Evolutionary conservation across 208 protist species (phyloP), one percentile per base, ranked within the genome.

Genomic region (Wallacemonas collosoma): DNA sequence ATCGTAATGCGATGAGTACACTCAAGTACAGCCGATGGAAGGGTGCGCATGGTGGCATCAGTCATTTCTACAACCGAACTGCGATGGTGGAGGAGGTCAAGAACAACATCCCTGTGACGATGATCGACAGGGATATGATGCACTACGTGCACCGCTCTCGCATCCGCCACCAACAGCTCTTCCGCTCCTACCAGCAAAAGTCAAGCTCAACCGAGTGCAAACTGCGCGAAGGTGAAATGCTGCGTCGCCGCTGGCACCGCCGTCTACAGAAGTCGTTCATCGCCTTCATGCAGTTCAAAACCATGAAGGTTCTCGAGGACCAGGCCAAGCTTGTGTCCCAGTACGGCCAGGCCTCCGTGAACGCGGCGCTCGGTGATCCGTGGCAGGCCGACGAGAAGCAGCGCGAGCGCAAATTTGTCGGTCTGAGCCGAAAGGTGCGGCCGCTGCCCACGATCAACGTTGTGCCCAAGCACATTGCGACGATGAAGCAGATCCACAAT

Each of bases 401-500:
- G 9, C 79, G 79, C 14, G 81, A 90, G 40, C 69, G 85, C 9
- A 88, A 85, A 58, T 88, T 80, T 48, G 76, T 73, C 12, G 75
- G 68, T 35, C 68, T 96, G 39, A 77, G 76, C 54, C 83, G 92
- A 2, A 78, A 84, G 26, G 88, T 96, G 43, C 79, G 83, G 38
- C 72, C 81, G 38, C 81, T 94, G 40, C 89, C 89, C 47, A 80
- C 65, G 9, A 82, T 96, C 40, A 86, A 89, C 55, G 73, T 85
- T 40, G 88, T 95, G 72, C 89, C 89, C 47, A 94, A 95, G 68
- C 92, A 96, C 76, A 86, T 96, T 47, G 89, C 89, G 12, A 96
- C 92, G 14, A 94, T 94, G 89, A 96, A 95, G 80, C 92, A 96
- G 75, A 95, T 95, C 68, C 92, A 96, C 82, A 96, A 96, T 72